phyloP scores from a whole-genome alignment of 2,329 filamentous ascomycete genomes.

The Aspergillus neoniger region DNA sequence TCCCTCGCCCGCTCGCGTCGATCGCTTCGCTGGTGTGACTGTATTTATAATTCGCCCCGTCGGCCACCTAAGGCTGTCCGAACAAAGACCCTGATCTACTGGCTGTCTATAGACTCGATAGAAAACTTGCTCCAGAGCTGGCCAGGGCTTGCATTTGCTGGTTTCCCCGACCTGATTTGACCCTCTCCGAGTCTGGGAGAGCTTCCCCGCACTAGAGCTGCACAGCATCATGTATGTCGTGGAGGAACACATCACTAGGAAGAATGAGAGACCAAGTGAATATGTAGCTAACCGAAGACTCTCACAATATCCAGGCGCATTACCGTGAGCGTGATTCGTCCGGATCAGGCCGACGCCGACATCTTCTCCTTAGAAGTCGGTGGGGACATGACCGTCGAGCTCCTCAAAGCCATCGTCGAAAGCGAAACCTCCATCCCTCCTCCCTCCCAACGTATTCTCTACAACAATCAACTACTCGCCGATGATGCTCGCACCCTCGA shows the following conservation, averaged over 20 bases:
- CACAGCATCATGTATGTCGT: slow-evolving; percentile 25
- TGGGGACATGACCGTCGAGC: slow-evolving; percentile 76
- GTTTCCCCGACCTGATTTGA: neutral
- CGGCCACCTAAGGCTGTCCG: neutral
- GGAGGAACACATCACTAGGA: neutral
- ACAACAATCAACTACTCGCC: slow-evolving; percentile 79
- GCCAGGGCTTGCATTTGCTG: neutral
- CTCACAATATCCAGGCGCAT: slow-evolving; percentile 65
- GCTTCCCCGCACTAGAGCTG: slow-evolving; percentile 22
- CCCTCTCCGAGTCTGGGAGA: slow-evolving; percentile 7
- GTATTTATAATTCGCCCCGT: slow-evolving; percentile 2
- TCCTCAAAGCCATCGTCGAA: slow-evolving; percentile 84
- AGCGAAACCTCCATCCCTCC: slow-evolving; percentile 76
- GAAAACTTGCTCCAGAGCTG: neutral
- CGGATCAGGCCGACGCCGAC: slow-evolving; percentile 69
- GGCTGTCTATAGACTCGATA: neutral
- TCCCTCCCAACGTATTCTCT: slow-evolving; percentile 78
- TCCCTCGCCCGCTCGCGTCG: neutral
- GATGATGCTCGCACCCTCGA: slow-evolving; percentile 80
- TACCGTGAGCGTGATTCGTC: slow-evolving; percentile 80
- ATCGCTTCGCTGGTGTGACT: neutral
- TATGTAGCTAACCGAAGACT: neutral
- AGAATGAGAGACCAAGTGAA: neutral
- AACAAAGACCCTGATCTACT: neutral
- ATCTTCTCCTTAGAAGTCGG: slow-evolving; percentile 81